Evolutionary conservation across 169 alveolate species (phyloP).

Genomic region (Plasmodium vinckei): DNA sequence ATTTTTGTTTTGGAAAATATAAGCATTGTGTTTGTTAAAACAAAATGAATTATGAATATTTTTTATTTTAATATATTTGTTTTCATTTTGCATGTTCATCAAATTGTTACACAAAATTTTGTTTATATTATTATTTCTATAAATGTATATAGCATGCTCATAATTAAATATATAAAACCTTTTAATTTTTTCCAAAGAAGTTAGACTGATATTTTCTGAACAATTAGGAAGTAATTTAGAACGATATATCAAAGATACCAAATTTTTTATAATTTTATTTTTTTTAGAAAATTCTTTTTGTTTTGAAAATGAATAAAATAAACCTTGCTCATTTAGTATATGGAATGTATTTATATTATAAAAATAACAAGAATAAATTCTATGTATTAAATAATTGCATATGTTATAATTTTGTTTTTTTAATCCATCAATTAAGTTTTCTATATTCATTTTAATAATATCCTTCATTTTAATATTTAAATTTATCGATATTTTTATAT

Average conservation of each 20-base stretch:
- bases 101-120: conserved; percentile 7
- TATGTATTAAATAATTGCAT: conserved; percentile 50
- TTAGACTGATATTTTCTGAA: neutral
- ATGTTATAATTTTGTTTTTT: conserved; percentile 27
- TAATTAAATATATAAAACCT: conserved; percentile 30
- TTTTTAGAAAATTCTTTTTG: conserved; percentile 2
- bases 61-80: too few species aligned
- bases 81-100: neutral
- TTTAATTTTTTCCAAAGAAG: conserved; percentile 10
- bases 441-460: conserved; percentile 31
- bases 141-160: conserved; percentile 5
- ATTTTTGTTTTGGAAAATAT: neutral
- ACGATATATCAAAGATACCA: conserved; percentile 1
- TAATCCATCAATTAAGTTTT: conserved; percentile 8
- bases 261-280: conserved; percentile 26
- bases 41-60: too few species aligned
- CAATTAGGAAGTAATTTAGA: neutral
- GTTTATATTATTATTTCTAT: conserved; percentile 24
- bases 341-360: conserved; percentile 32
- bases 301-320: conserved; percentile 17
- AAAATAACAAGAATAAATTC: conserved; percentile 35
- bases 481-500: conserved; percentile 11
- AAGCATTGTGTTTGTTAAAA: too few species aligned
- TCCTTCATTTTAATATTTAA: conserved; percentile 15
- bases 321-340: conserved; percentile 16